phyloP scores from a whole-genome alignment of 2,329 filamentous ascomycete species.

The Penicillium sp. region DNA sequence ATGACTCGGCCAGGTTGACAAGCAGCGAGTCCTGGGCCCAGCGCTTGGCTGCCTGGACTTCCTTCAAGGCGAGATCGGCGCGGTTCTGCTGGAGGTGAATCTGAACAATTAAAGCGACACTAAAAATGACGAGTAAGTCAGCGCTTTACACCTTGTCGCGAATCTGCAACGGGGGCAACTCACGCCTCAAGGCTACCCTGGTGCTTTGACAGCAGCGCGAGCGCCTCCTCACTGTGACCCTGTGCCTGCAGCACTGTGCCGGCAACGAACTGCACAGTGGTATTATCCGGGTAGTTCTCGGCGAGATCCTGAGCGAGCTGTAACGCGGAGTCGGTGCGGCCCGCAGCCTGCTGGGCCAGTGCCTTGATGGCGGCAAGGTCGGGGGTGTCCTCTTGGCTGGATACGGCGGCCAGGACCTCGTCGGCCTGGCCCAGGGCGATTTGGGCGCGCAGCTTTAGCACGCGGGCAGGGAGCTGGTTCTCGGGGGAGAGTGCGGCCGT shows the following conservation, averaged over 20 bases:
- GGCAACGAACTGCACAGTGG: conserved; percentile 72
- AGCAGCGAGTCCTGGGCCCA: conserved; percentile 94
- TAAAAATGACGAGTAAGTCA: conserved; percentile 17
- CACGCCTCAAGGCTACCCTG: conserved; percentile 76
- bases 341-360: conserved; percentile 63
- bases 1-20: conserved; percentile 91
- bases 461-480: conserved; percentile 69
- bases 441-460: conserved; percentile 76
- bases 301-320: conserved; percentile 63
- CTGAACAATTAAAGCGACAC: conserved; percentile 83
- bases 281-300: conserved; percentile 64
- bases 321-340: conserved; percentile 60
- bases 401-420: conserved; percentile 64
- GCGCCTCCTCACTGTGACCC: conserved; percentile 78
- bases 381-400: conserved; percentile 61
- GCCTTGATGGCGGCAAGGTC: conserved; percentile 73
- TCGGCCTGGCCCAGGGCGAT: conserved; percentile 75
- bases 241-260: conserved; percentile 77
- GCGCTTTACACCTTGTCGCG: not conserved
- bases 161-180: conserved; percentile 33
- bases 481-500: conserved; percentile 70
- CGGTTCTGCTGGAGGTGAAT: conserved; percentile 90
- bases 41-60: conserved; percentile 76
- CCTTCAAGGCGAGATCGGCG: conserved; percentile 83
- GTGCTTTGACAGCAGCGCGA: conserved; percentile 74